A percentile compares a stretch with the other conserved stretches of the same genome.
Evolutionary conservation across 129 eudicot genomes (phyloP).

Genomic region (Saposhnikovia divaricata): DNA sequence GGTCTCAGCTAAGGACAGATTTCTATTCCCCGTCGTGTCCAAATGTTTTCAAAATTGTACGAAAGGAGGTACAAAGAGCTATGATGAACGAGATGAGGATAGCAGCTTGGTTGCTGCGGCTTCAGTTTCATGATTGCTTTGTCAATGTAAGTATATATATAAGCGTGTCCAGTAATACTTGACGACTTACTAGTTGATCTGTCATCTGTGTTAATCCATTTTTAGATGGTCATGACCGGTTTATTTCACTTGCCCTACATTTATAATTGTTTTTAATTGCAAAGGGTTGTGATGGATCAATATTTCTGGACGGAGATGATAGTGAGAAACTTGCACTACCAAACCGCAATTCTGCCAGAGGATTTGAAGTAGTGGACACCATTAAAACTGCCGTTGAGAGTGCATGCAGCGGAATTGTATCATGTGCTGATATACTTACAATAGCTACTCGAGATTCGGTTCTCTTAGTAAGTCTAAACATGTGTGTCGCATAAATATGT

Average conservation of each 20-base stretch:
- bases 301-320: constrained; percentile 58
- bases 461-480: constrained; percentile 36
- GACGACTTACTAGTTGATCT: no score
- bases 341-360: constrained; percentile 61
- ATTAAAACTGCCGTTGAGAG: constrained; percentile 65
- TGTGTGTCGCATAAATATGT: neutral
- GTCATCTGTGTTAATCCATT: neutral
- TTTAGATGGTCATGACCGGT: neutral
- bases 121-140: constrained; percentile 61
- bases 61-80: constrained; percentile 38
- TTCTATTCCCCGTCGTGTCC: constrained; percentile 48
- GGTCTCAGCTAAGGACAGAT: constrained; percentile 36
- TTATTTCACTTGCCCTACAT: neutral
- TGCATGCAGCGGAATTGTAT: constrained; percentile 62
- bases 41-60: constrained; percentile 28
- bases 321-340: constrained; percentile 67
- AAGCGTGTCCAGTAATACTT: no score
- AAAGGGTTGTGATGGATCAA: constrained; percentile 81
- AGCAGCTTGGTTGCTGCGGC: constrained; percentile 48
- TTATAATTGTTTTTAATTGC: neutral
- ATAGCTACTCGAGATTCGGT: constrained; percentile 80
- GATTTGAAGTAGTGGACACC: constrained; percentile 60
- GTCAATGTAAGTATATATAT: constrained; percentile 28
- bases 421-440: constrained; percentile 73
- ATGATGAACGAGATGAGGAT: constrained; percentile 37